A percentile compares a stretch with the other conserved stretches of the same genome.
Evolutionary conservation across 345 rosid genomes (phyloP).

Genomic region (Draba incana): DNA sequence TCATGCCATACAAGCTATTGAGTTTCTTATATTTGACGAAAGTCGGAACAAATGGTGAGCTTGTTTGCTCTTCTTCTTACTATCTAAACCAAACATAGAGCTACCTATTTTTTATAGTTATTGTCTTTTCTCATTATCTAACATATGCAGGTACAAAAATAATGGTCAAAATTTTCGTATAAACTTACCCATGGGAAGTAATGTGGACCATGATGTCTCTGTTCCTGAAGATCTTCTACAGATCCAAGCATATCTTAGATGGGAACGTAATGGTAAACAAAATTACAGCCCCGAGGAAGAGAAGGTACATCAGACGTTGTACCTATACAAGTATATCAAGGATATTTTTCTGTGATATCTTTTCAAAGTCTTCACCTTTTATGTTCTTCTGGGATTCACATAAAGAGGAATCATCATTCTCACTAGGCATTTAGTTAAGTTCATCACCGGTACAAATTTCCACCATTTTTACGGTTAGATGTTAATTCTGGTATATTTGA

Average conservation of each 20-base stretch:
- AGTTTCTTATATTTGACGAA: slow-evolving; percentile 91
- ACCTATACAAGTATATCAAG: slow-evolving; percentile 12
- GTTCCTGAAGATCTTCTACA: slow-evolving; percentile 98
- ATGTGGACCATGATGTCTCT: slow-evolving; percentile 47
- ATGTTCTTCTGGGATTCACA: slow-evolving; percentile 18
- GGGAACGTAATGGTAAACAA: slow-evolving; percentile 99
- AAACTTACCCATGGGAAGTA: slow-evolving; percentile 60
- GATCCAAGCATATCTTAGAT: slow-evolving; percentile 86
- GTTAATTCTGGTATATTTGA: not conserved
- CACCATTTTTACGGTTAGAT: slow-evolving; percentile 22
- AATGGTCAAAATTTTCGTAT: slow-evolving; percentile 83
- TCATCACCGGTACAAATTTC: slow-evolving; percentile 6
- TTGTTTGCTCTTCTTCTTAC: slow-evolving; percentile 26
- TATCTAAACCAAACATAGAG: slow-evolving; percentile 2
- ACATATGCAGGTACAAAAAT: slow-evolving; percentile 73
- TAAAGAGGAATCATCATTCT: slow-evolving; percentile 27
- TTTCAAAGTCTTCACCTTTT: slow-evolving; percentile 18
- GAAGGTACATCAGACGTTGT: slow-evolving; percentile 39
- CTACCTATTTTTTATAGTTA: slow-evolving; percentile 1
- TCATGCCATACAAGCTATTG: slow-evolving; percentile 72
- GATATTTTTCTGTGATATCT: slow-evolving; percentile 19
- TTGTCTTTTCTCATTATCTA: slow-evolving; percentile 34
- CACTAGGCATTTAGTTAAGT: slow-evolving; percentile 25
- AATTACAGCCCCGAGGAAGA: slow-evolving; percentile 68
- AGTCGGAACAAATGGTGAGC: slow-evolving; percentile 81